These are phyloP conservation scores for Geotrichum restrictum DNA, from an alignment of 1,139 yeast genomes.

Conservation along the genomic window DNA sequence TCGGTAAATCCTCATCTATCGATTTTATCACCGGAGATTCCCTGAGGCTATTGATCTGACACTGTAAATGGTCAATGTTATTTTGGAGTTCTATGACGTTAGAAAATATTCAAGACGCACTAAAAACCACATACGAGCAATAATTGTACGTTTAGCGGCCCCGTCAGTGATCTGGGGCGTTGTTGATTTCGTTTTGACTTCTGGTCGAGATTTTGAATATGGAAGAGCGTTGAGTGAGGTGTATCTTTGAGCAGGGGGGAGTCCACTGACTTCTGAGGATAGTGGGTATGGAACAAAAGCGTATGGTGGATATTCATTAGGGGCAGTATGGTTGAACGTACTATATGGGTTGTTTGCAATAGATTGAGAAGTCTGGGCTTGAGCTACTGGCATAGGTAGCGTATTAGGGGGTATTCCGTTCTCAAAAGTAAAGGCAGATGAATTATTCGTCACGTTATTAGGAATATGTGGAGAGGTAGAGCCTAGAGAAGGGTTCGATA, in stretches of 20 bases:
- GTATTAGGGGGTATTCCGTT: too few relatives aligned
- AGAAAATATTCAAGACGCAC: neutral
- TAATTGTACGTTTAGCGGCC: slow-evolving; percentile 5
- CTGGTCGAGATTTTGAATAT: neutral
- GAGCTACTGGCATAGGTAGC: too few relatives aligned
- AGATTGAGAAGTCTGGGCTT: too few relatives aligned
- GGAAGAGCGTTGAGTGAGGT: neutral
- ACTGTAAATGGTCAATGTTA: slow-evolving; percentile 9
- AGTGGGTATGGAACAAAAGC: slow-evolving; percentile 3
- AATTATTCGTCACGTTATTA: too few relatives aligned
- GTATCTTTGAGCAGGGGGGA: neutral
- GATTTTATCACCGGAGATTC: slow-evolving; percentile 1
- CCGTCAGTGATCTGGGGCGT: slow-evolving; percentile 6
- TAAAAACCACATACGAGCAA: neutral
- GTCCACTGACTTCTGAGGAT: neutral
- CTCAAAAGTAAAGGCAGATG: too few relatives aligned
- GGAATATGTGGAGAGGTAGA: too few relatives aligned
- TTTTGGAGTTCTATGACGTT: slow-evolving; percentile 6
- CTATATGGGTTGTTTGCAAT: too few relatives aligned
- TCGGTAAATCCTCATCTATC: slow-evolving; percentile 2
- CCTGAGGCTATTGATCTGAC: neutral
- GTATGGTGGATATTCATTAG: slow-evolving; percentile 7
- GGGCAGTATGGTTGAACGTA: neutral
- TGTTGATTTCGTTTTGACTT: neutral
- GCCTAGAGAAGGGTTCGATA: neutral